Conservation (phyloP, 2,329 filamentous ascomycete genomes). For the Leptodontidium sp. region DNA sequence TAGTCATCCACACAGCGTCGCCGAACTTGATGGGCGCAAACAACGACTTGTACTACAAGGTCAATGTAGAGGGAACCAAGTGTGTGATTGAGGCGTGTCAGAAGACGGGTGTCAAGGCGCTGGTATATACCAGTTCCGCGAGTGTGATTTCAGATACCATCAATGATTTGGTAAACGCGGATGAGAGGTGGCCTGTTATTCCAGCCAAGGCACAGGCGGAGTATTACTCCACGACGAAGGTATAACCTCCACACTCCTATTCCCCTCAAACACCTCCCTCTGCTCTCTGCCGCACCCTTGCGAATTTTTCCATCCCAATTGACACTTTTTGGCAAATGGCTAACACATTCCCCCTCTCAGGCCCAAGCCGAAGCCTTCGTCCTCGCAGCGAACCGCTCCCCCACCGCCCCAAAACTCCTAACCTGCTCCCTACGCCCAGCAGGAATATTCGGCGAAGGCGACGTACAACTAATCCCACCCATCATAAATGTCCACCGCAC, state of each 20-base stretch:
- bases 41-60: conserved; percentile 73
- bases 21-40: conserved; percentile 64
- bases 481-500: conserved; percentile 76
- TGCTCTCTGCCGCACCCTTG: background rate
- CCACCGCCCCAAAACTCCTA: conserved; percentile 61
- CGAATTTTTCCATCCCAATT: background rate
- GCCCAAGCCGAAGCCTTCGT: conserved; percentile 84
- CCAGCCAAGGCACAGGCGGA: conserved; percentile 74
- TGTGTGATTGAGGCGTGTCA: conserved; percentile 79
- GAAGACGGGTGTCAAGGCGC: conserved; percentile 74
- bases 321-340: background rate
- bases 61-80: conserved; percentile 88
- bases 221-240: conserved; percentile 90
- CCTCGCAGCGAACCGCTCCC: conserved; percentile 73
- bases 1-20: conserved; percentile 91
- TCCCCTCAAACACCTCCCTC: background rate
- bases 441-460: conserved; percentile 90
- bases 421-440: conserved; percentile 86
- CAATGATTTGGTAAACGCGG: conserved; percentile 76
- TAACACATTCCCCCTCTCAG: conserved; percentile 49
- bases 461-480: conserved; percentile 77
- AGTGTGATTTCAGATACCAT: conserved; percentile 87
- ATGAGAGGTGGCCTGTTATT: conserved; percentile 83
- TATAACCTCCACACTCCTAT: conserved; percentile 26
- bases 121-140: conserved; percentile 91